Evolutionary conservation across 257 asterid species (phyloP).

Genomic region (Capsicum rhomboideum): DNA sequence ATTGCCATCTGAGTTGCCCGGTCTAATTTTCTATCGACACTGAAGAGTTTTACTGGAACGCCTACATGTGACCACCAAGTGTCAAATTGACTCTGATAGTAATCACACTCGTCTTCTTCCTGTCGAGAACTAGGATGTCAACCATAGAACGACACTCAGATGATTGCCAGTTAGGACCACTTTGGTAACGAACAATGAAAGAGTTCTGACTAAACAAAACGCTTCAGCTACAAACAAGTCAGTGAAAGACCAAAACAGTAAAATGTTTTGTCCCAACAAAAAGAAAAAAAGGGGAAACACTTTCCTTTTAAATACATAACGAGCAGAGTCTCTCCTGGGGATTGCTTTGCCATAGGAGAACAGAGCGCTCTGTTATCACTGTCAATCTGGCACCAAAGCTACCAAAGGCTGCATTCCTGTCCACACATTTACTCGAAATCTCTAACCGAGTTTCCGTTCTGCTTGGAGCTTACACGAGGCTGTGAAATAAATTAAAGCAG

Average conservation of each 20-base stretch:
- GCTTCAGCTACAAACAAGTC: not conserved
- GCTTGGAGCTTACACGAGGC: slow-evolving; percentile 3
- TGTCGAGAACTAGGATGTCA: not conserved
- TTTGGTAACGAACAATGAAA: not conserved
- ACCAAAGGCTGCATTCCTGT: not conserved
- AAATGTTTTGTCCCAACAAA: not conserved
- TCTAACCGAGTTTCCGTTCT: not conserved
- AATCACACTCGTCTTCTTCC: not conserved
- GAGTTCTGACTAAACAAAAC: not conserved
- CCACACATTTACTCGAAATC: not conserved
- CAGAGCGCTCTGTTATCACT: not conserved
- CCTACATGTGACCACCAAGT: not conserved
- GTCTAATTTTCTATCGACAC: not conserved
- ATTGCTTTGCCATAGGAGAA: slow-evolving; percentile 1
- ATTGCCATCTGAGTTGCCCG: not conserved
- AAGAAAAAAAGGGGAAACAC: not conserved
- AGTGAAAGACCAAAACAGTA: not conserved
- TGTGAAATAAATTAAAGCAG: not conserved
- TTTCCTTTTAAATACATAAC: not conserved
- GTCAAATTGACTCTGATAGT: not conserved
- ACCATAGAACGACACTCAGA: not conserved
- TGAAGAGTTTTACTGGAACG: not conserved
- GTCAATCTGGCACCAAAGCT: not conserved
- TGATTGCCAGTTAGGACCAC: not conserved
- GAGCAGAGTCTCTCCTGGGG: slow-evolving; percentile 2